Base-by-base conservation (phyloP, 345 rosid genomes). In the Atalantia buxifolia region DNA sequence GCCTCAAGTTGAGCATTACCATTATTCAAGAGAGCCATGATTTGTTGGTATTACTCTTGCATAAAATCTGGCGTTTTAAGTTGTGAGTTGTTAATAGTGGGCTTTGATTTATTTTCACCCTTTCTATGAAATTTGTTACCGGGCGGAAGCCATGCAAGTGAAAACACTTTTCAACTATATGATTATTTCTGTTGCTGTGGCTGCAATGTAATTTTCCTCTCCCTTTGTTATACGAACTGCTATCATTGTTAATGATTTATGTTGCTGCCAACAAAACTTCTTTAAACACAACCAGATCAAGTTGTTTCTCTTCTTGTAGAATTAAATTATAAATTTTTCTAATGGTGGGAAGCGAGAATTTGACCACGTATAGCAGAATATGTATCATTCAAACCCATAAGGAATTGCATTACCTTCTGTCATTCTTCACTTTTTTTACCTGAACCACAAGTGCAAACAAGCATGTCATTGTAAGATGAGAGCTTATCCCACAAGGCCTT, bases 331-430 rank as follows among this genome's bases (percentile, higher is more conserved):
- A 19, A 7, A 50, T 48, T 9, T 35, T 21, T 0, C 18, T n/a
- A 9, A 56, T 31, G 18, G 38, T 4, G 0, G 38, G 61, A 0
- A 77, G 19, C 3, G 35, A 73, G 12, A 1, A 16, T 74, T 9
- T 31, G 53, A 3, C 75, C 8, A 1, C 31, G 7, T 0, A 60
- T 5, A 1, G 28, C 66, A 5, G n/a, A 63, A 40, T 10, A 76
- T 6, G 48, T 0, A 0, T 48, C 63, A 65, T 77, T 64, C 13
- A 80, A 53, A 5, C 81, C 72, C 62, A 80, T 76, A 1, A 83
- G 33, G 27, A 69, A 64, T 9, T 65, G 75, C 45, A 75, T 66
- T 13, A 71, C 50, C 50, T n/a, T 76, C 16, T 28, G 25, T 8
- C 7, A 30, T 2, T 71, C 50, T 21, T 14, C 36, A 40, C 40